Percentiles rank a stretch among this genome's conserved stretches.
These are phyloP conservation scores for Lagenidium sp. DNA, from an alignment of 352 stramenopile genomes.

Conservation along the genomic window DNA sequence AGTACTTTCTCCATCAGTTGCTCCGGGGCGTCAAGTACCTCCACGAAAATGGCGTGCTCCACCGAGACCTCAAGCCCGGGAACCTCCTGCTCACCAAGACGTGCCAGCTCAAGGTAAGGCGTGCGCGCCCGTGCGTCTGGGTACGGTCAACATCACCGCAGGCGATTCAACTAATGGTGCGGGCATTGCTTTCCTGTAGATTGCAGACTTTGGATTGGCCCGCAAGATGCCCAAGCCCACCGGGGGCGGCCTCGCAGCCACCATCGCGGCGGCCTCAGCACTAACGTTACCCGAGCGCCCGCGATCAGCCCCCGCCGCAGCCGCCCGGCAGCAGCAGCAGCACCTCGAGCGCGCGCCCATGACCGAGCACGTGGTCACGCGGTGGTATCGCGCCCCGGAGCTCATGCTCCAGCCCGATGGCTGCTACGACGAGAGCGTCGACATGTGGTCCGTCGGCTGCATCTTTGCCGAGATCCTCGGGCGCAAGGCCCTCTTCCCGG, in stretches of 20 bases:
- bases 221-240: slow-evolving; percentile 33
- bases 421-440: slow-evolving; percentile 79
- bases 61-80: slow-evolving; percentile 77
- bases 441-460: slow-evolving; percentile 89
- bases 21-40: slow-evolving; percentile 78
- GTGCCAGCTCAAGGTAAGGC: slow-evolving; percentile 52
- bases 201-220: slow-evolving; percentile 70
- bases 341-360: slow-evolving; percentile 33
- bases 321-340: slow-evolving; percentile 3
- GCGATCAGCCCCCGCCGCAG: slow-evolving; percentile 31
- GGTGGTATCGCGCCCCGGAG: slow-evolving; percentile 88
- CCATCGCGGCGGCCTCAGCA: neutral
- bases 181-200: slow-evolving; percentile 14
- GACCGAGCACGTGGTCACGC: slow-evolving; percentile 83
- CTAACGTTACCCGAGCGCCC: too few relatives aligned
- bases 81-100: slow-evolving; percentile 76
- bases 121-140: too few relatives aligned
- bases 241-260: neutral
- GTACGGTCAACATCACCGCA: too few relatives aligned
- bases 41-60: slow-evolving; percentile 66
- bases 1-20: slow-evolving; percentile 92
- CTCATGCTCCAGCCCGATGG: slow-evolving; percentile 88
- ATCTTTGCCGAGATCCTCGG: slow-evolving; percentile 78
- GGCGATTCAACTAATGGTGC: too few relatives aligned
- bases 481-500: slow-evolving; percentile 61